Evolutionary conservation across 495 filamentous ascomycete genomes (phyloP), one percentile per base, ranked within the genome.

Genomic region (Neurospora tetrasperma): DNA sequence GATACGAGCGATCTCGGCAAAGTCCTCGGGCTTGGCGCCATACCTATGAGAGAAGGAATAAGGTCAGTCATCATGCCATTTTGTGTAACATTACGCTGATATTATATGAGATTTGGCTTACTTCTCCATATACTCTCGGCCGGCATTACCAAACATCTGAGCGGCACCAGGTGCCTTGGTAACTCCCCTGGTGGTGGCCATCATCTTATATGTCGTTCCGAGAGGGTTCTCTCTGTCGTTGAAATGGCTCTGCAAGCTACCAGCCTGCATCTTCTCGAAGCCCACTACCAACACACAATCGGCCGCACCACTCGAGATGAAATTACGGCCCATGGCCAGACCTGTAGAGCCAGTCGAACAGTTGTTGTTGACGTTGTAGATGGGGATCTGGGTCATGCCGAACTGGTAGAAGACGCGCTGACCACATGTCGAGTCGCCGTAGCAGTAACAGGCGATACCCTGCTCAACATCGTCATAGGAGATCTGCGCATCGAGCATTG

Each of bases 331-430:
- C 89, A 98, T 90, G 75, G 90, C 88, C 54, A 98, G 83, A 38
- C 96, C 96, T 0, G 96, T 97, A 0, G 89, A 92, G 3, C 96
- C 96, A 2, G 96, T 98, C 1, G 92, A 91, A 86, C 96, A 99
- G 84, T 98, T 98, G 86, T 99, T 99, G 87, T 97, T 97, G 78
- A 97, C 93, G 79, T 98, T 98, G 86, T 95, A 92, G 80, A 98
- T 94, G 74, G 96, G 96, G 75, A 97, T 98, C 77, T 91, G 86
- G 42, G 93, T 98, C 89, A 98, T 94, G 81, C 96, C 96, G 81
- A 98, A 97, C 83, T 99, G 96, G 82, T 99, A 99, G 85, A 99
- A 98, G 75, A 98, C 94, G 69, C 96, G 90, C 86, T 99, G 96
- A 38, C 96, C 96, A 78, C 92, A 95, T 68, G 96, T 97, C 70